Conservation (phyloP, 768 basidiomycete genomes). For the Russula vinacea region DNA sequence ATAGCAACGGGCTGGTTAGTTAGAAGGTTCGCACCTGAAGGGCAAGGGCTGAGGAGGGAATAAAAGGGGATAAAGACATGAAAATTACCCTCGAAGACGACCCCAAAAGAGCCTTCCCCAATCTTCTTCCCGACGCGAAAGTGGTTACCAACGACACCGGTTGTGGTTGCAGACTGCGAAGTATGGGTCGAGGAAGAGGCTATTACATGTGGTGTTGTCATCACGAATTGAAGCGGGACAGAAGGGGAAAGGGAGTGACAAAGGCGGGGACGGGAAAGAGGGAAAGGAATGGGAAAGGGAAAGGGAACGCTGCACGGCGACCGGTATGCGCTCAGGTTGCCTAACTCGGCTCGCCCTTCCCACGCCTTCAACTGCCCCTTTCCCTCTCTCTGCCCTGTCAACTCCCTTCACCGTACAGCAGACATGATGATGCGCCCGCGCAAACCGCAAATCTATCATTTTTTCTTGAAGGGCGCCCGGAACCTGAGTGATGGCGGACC, state of each 20-base stretch:
- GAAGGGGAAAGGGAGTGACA: constrained; percentile 26
- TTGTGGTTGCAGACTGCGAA: constrained; percentile 58
- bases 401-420: too few relatives aligned
- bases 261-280: constrained; percentile 19
- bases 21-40: constrained; percentile 76
- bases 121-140: constrained; percentile 97
- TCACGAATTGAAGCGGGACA: constrained; percentile 34
- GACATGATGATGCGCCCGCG: neutral
- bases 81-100: constrained; percentile 86
- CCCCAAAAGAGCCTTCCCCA: constrained; percentile 98
- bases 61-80: neutral
- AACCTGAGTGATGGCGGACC: too few relatives aligned
- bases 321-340: neutral
- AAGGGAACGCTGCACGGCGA: neutral
- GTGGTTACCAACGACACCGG: constrained; percentile 75
- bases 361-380: constrained; percentile 6
- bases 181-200: constrained; percentile 65
- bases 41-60: constrained; percentile 11
- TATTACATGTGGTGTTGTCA: constrained; percentile 84
- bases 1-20: constrained; percentile 89
- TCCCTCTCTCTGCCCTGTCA: neutral
- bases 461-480: neutral
- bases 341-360: neutral
- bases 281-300: neutral
- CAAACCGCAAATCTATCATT: neutral